A percentile compares a stretch with the other conserved stretches of the same genome.
Conservation (phyloP, 257 asterid species). For the Solanum sejunctum region DNA sequence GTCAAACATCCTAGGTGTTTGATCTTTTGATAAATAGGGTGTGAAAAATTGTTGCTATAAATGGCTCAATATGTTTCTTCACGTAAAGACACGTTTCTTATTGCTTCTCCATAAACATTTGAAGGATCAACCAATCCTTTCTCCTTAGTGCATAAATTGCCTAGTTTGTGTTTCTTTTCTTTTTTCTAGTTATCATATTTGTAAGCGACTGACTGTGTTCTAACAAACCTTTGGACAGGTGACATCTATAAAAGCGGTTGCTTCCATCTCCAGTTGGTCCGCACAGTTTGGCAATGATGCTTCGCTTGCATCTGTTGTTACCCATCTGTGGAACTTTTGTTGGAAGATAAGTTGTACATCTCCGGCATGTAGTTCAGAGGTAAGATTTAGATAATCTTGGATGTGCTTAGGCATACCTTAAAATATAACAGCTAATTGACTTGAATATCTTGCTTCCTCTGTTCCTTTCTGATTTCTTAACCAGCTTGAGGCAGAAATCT, state of each 20-base stretch:
- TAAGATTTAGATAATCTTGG: slow-evolving; percentile 1
- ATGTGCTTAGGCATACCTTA: not conserved
- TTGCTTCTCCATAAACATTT: not conserved
- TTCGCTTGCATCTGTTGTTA: slow-evolving; percentile 29
- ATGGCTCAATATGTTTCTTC: not conserved
- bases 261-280: slow-evolving; percentile 56
- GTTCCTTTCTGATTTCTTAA: not conserved
- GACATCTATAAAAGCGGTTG: slow-evolving; percentile 51
- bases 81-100: not conserved
- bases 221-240: slow-evolving; percentile 25
- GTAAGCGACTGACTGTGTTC: not conserved
- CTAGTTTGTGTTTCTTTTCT: not conserved
- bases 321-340: slow-evolving; percentile 70
- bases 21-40: not conserved
- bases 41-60: not conserved
- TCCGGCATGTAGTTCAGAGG: slow-evolving; percentile 61
- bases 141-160: not conserved
- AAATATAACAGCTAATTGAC: not conserved
- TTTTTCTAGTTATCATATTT: not conserved
- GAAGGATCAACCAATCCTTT: not conserved
- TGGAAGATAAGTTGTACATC: slow-evolving; percentile 49
- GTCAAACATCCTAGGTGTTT: not conserved
- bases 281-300: slow-evolving; percentile 27
- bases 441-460: not conserved
- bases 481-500: slow-evolving; percentile 70